phyloP scores from a whole-genome alignment of 306 rosid genomes.

The Geum urbanum region DNA sequence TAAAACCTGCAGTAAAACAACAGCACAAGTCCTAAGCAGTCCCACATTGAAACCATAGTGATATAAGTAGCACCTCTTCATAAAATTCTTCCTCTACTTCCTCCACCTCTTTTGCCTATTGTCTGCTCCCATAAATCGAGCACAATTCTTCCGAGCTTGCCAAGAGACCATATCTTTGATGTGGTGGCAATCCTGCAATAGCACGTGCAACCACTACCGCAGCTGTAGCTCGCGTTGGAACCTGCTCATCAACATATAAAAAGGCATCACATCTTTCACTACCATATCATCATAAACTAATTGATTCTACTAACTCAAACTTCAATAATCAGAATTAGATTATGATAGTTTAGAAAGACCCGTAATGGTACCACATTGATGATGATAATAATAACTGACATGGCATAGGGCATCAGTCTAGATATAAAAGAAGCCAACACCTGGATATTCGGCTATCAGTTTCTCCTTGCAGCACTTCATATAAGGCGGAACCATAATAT shows the following conservation, averaged over 20 bases:
- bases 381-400: too few species aligned
- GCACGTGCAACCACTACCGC: conserved; percentile 99
- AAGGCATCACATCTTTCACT: conserved; percentile 27
- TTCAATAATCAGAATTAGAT: too few species aligned
- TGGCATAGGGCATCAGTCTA: too few species aligned
- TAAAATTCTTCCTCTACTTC: conserved; percentile 84
- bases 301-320: too few species aligned
- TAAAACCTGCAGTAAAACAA: background rate
- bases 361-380: too few species aligned
- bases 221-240: conserved; percentile 93
- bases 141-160: conserved; percentile 90
- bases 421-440: too few species aligned
- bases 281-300: too few species aligned
- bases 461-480: too few species aligned
- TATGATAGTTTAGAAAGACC: too few species aligned
- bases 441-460: too few species aligned
- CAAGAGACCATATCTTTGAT: conserved; percentile 72
- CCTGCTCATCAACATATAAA: conserved; percentile 46
- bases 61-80: conserved; percentile 72
- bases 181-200: conserved; percentile 93
- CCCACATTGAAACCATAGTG: conserved; percentile 31
- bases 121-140: conserved; percentile 80
- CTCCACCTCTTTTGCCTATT: conserved; percentile 55
- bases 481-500: too few species aligned
- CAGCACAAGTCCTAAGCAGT: conserved; percentile 29